Base-by-base conservation (phyloP, 177 flowering plant species). In the Vitis hybrid region DNA sequence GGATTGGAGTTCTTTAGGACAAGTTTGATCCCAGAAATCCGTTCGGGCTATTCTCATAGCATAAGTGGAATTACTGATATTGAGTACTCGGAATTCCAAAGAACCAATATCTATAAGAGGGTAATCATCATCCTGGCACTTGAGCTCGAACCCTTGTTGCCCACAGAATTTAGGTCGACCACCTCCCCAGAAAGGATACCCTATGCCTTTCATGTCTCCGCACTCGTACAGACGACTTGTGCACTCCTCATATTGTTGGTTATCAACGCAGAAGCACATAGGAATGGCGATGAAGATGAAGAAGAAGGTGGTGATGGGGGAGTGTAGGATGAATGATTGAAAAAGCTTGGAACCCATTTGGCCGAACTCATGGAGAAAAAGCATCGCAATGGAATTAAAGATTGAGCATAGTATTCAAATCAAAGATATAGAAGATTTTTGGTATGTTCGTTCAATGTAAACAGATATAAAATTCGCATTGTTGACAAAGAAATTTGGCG, bases 141-240 rank as follows among this genome's bases (percentile, higher is more conserved):
- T 19, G 8, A 83, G 75, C 56, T 76, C 19, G 56, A 74, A 76
- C 2, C 56, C 69, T n/a, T 51, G 52, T 10, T 8, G 69, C 8
- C 82, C 84, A 60, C 84, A 81, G 52, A 32, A 65, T 1, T 12
- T 1, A 0, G 75, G 75, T 9, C 74, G 62, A 35, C n/a, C 14
- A 15, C 35, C 60, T 15, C 75, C 78, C 84, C 81, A 81, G 62
- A 83, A 81, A 40, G 86, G 84, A 27, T 72, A 83, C 6, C 68
- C 7, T 7, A 78, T 21, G 32, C 65, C 52, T 11, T 1, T 13
- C 5, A 64, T 1, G 7, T n/a, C 6, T 35, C 85, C 83, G 12
- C 81, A 78, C 12, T 51, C 13, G 68, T 64, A 32, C 19, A 35
- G 27, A 27, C 8, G 0, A 35, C 8, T 35, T 35, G 6, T 19